Base-by-base conservation (phyloP, 306 rosid genomes). In the Ormosia semicastrata region DNA sequence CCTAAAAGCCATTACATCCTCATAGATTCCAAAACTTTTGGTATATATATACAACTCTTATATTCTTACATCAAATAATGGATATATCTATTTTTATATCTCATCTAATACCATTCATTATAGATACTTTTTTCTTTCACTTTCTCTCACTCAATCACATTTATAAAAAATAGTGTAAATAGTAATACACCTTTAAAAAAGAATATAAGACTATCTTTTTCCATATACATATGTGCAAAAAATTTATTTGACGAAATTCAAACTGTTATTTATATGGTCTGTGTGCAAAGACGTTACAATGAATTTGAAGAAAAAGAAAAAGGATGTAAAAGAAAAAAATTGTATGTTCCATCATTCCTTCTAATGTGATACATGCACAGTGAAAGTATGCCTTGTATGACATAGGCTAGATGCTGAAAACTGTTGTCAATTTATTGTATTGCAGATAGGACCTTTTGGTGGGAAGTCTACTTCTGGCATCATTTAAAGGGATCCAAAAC, bases 391-490 rank as follows among this genome's bases (percentile, higher is more conserved):
- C 36, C 10, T 44, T 15, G 53, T 46, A 14, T 43, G 3, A 4
- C n/a, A 37, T 47, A 14, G 52, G 44, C 43, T 64, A 53, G 56
- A 15, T 32, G 32, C 75, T 73, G 7, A 66, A 80, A 72, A 12
- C 32, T 34, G 1, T 36, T 47, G 37, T 39, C 18, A 57, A 73
- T 62, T 24, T 63, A 72, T 65, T 64, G 43, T 3, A 82, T 3
- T 66, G 76, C 71, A 74, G 81, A 74, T 81, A 54, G 40, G 44
- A 15, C 6, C 44, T 64, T 62, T 71, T 32, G 32, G 6, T 41
- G 76, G 52, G 53, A 74, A 59, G 66, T 66, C 63, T 15, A 74
- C 70, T 12, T 30, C 53, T 33, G n/a, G 24, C 39, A 46, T 32
- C 24, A 52, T 24, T 9, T 72, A 73, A 52, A 53, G 77, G 63